Evolutionary conservation across 2,329 filamentous ascomycete genomes (phyloP), one percentile per base, ranked within the genome.

Genomic region (Neonectria magnoliae): DNA sequence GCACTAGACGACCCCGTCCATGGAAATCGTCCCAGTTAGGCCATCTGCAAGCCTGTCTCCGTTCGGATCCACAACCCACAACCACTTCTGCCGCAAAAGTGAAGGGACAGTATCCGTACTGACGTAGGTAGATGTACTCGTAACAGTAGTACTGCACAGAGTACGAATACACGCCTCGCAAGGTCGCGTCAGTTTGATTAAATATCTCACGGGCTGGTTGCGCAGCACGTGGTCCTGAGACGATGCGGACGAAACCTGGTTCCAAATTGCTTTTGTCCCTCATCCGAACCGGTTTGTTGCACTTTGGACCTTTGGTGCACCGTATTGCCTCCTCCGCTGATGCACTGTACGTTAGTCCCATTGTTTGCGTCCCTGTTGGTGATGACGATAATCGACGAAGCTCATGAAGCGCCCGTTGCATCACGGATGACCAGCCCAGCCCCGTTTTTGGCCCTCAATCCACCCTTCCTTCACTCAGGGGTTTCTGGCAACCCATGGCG

Each of bases 191-290:
- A 29, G 8, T n/a, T 29, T 29, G 25, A 50, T 50, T n/a, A 29
- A 27, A 25, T 16, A 29, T 29, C 27, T 31, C 27, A n/a, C 36
- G 47, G 29, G 29, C 27, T 29, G 27, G 16, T 16, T 25, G 47
- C n/a, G n/a, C 31, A 16, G 55, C 62, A 65, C 62, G 62, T 65
- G 62, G 54, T 44, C 33, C 41, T 33, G 20, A 53, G 42, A 62
- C 47, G 53, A 57, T 48, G 62, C 55, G 51, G 48, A 58, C 20
- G 31, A 45, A 22, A 18, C n/a, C 27, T 33, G n/a, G 18, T 29
- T 36, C n/a, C 11, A 14, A 18, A 20, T 51, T 51, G 16, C 48
- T 36, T 51, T 51, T 51, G 27, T 13, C 29, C 48, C 7, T n/a
- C 7, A 8, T 29, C 29, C n/a, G n/a, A 51, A 18, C 5, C n/a